Base-by-base conservation (phyloP, 177 flowering plant genomes). In the Vitis hybrid region DNA sequence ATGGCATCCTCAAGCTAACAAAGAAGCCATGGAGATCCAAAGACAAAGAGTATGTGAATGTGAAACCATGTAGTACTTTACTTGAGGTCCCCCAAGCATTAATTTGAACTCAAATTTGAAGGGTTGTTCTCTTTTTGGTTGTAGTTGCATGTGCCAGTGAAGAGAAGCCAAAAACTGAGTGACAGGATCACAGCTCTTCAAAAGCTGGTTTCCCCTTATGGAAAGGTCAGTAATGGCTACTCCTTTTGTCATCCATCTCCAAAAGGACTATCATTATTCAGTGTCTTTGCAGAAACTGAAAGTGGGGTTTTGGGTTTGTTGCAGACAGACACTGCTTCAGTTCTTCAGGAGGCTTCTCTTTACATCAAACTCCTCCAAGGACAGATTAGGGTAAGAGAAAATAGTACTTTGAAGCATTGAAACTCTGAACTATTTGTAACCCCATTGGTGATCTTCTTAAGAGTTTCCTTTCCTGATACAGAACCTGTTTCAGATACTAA, bases 291-390 rank as follows among this genome's bases (percentile, higher is more conserved):
- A 45, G 29, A 48, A 13, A 39, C 33, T 55, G 19, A 26, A 55
- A 14, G 18, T 13, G 22, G 52, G 19, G 7, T 10, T 7, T 26
- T 39, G 15, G 14, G 3, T 53, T 65, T 31, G 3, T 70, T 79
- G 77, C 89, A 91, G 97, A 87, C 92, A 29, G 90, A 89, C 66
- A 89, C 91, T 12, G 91, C 97, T 72, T 86, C 94, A 26, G 94
- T 91, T 60, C 92, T 91, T 72, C 87, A 89, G 69, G 91, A 89
- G 67, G 87, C 97, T 51, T 74, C 79, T 33, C 71, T 81, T 67
- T 74, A 78, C 22, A 89, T 91, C 78, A 85, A 82, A 70, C 79
- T 81, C 13, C 86, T 87, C 64, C 92, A 87, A 19, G 81, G 83
- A 50, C 86, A 87, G 67, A 85, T 91, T 66, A 74, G 80, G 87